Base-by-base conservation (phyloP, 176 grass and related monocot genomes). In the Puya raimondii region DNA sequence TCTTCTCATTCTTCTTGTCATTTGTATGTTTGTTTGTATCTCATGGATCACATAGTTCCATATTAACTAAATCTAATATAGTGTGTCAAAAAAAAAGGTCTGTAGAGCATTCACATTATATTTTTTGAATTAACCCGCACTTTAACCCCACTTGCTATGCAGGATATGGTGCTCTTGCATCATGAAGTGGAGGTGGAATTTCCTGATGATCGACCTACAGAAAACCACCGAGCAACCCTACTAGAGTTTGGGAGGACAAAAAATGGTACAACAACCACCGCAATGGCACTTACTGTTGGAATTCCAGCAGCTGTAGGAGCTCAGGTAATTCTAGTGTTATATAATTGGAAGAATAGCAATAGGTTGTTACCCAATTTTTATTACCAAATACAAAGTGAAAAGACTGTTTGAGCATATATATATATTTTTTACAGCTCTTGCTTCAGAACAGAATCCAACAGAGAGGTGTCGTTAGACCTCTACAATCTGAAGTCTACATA, bases 91-190 rank as follows among this genome's bases (percentile, higher is more conserved):
- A 33, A 33, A 33, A 4, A 33, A 33, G 29, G 29, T 33, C 29
- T 4, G 29, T 33, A 33, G 29, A 33, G 29, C 3, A 33, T 33
- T 33, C 29, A 33, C 29, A 33, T 33, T 33, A 33, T 33, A 33
- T 33, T 33, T 63, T 50, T 49, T 25, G 42, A 61, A 49, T 23
- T 6, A 0, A 23, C 15, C 66, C 18, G 50, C 59, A 18, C 12
- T 23, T 16, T 13, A 49, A 8, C 2, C 61, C 23, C 3, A 48
- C 15, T 20, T 14, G 1, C 47, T 12, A 84, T 75, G 71, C 69
- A 97, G 94, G 94, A 97, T 68, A 97, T 97, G 94, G 89, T 97
- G 67, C 79, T 97, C 42, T 75, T 97, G n/a, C 94, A 97, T 72
- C 94, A 97, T 74, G 89, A 90, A 81, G 65, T 90, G 0, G 86